Evolutionary conservation across 169 alveolate species (phyloP), one percentile per base, ranked within the genome.

Genomic region (Eimeria sp.): DNA sequence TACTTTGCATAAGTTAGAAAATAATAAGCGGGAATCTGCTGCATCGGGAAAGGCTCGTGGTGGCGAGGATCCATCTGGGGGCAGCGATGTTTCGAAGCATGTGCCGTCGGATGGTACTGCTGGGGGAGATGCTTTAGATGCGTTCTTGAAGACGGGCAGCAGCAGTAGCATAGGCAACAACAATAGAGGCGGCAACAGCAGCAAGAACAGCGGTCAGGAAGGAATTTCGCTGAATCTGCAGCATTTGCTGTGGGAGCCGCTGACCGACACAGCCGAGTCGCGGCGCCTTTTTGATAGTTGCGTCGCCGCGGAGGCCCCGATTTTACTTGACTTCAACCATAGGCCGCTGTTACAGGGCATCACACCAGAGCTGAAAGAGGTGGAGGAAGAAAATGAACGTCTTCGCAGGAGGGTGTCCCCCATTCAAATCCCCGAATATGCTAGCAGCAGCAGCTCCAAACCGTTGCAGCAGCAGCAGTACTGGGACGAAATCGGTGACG

Each of bases 231-330:
- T 78, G 47, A 78, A 78, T 45, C 67, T 78, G 88, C 63, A n/a
- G 40, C 45, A 78, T 34, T 40, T 47, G 88, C 47, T 78, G 14
- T 78, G 88, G 88, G 88, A 78, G 63, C 88, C 88, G 14, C 63
- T 78, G 43, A 78, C 88, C 6, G 22, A 47, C 47, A 78, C 63
- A 2, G 88, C 65, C 1, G 67, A 45, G 18, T 25, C 58, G 5
- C 58, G 63, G 51, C 47, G 54, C 10, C 72, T 83, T 16, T 83
- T 83, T 27, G 61, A 54, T 18, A 34, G 54, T 34, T 43, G 54
- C 34, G 47, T 83, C 7, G 70, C 91, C 27, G 91, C 91, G 5
- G 91, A 83, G 34, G 91, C 61, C 30, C 75, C 72, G 16, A 30
- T 57, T 25, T n/a, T 83, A 3, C 22, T 83, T 3, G 91, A 83